A percentile compares a stretch with the other conserved stretches of the same genome.
Conservation (phyloP, 371 early-diverging fungal species). For the Mortierella sp. region DNA sequence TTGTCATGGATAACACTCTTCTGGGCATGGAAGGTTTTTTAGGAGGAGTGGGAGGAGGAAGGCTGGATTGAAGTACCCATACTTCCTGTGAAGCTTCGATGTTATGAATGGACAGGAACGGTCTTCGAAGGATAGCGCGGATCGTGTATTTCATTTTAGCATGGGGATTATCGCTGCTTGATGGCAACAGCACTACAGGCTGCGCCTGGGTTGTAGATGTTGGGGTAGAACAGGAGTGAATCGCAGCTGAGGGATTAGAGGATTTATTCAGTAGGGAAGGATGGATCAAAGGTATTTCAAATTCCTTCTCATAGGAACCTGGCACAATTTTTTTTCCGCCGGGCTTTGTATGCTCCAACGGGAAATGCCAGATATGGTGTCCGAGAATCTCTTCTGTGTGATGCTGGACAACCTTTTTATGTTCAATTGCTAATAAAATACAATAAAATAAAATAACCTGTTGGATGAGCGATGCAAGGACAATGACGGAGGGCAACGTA, state of each 20-base stretch:
- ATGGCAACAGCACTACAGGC: conserved; percentile 27
- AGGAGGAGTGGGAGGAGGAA: conserved; percentile 23
- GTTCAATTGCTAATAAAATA: conserved; percentile 33
- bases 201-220: conserved; percentile 2
- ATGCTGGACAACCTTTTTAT: conserved; percentile 49
- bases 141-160: conserved; percentile 47
- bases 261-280: conserved; percentile 16
- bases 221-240: background rate
- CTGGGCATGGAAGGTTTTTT: conserved; percentile 1
- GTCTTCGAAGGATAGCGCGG: conserved; percentile 48
- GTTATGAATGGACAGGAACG: conserved; percentile 40
- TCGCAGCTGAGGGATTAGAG: background rate
- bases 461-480: background rate
- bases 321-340: conserved; percentile 37
- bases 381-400: conserved; percentile 48
- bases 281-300: conserved; percentile 38
- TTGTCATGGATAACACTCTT: background rate
- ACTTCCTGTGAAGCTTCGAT: conserved; percentile 52
- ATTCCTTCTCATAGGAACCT: conserved; percentile 47
- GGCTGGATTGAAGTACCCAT: conserved; percentile 48
- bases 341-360: conserved; percentile 38
- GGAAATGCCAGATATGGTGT: conserved; percentile 47
- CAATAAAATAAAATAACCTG: background rate
- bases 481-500: background rate
- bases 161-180: conserved; percentile 41